Base-by-base conservation (phyloP, 73 alveolate species). In the Tetrahymena malaccensis region DNA sequence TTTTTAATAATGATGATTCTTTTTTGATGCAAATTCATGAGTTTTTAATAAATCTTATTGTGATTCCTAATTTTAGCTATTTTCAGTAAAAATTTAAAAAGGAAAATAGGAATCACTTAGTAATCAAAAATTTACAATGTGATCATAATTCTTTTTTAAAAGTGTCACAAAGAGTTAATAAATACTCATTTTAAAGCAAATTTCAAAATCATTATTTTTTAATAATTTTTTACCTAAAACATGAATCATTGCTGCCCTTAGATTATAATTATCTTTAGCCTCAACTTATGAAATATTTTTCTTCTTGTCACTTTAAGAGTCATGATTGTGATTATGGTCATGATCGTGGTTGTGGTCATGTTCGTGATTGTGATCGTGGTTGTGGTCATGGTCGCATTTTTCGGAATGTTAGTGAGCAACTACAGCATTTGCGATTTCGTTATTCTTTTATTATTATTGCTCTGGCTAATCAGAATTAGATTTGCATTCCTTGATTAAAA, bases 171-270 rank as follows among this genome's bases (percentile, higher is more conserved):
- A 1, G 83, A 50, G 22, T 50, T 2, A 22, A 70, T 19, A 7
- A 57, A n/a, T 11, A 1, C 37, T 19, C 9, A 70, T 70, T 70
- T 11, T 70, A 19, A 1, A n/a, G 0, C 89, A 31, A n/a, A 70
- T 8, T 25, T 70, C 22, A 70, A 25, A 31, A n/a, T 19, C 22
- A 4, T 31, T 11, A 70, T 19, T 19, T 27, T 70, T 50, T 19
- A 70, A 19, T 15, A 22, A 27, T 70, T 19, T 27, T 40, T 70
- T 70, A 70, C 89, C 89, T 11, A 98, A 84, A 31, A 98, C 97
- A 96, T 98, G 99, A 85, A 98, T 96, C 95, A 96, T 94, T 85
- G 99, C 99, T 35, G 98, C 98, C 43, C 98, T 97, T 85, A 98
- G 96, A 95, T 98, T 98, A 40, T 98, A 96, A 34, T 95, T 95